Evolutionary conservation across 108 stramenopile genomes (phyloP).

Genomic region (Seminavis robusta): DNA sequence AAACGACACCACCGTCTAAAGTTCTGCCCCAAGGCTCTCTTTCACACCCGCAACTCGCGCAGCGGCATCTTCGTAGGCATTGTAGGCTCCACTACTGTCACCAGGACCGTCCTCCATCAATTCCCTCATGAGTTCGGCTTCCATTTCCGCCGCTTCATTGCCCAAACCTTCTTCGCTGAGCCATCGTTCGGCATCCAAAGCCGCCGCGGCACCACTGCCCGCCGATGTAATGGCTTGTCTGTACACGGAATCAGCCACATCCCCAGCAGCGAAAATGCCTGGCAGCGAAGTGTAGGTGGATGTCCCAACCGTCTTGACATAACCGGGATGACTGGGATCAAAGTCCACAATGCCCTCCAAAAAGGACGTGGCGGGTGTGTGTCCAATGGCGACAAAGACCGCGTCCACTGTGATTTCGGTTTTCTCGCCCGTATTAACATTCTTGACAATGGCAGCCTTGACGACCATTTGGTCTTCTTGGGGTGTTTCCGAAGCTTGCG

Average conservation of each 20-base stretch:
- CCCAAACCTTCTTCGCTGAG: slow-evolving; percentile 87
- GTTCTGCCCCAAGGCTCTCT: slow-evolving; percentile 60
- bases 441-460: slow-evolving; percentile 61
- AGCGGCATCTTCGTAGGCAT: slow-evolving; percentile 82
- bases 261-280: slow-evolving; percentile 95
- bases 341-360: slow-evolving; percentile 81
- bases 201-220: slow-evolving; percentile 93
- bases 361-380: slow-evolving; percentile 87
- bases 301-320: slow-evolving; percentile 54
- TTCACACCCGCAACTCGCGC: slow-evolving; percentile 74
- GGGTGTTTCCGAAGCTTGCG: neutral
- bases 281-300: slow-evolving; percentile 81
- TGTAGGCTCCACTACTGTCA: slow-evolving; percentile 41
- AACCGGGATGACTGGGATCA: slow-evolving; percentile 78
- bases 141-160: slow-evolving; percentile 81
- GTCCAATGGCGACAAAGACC: slow-evolving; percentile 95
- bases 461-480: slow-evolving; percentile 50
- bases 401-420: slow-evolving; percentile 56
- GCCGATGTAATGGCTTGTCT: slow-evolving; percentile 95
- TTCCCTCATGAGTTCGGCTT: slow-evolving; percentile 83
- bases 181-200: slow-evolving; percentile 94
- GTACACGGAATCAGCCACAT: slow-evolving; percentile 91
- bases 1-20: no score
- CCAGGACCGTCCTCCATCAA: slow-evolving; percentile 47
- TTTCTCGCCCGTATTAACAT: slow-evolving; percentile 59